Evolutionary conservation across 2,329 filamentous ascomycete species (phyloP), one percentile per base, ranked within the genome.

Genomic region (Cordyceps javanica): DNA sequence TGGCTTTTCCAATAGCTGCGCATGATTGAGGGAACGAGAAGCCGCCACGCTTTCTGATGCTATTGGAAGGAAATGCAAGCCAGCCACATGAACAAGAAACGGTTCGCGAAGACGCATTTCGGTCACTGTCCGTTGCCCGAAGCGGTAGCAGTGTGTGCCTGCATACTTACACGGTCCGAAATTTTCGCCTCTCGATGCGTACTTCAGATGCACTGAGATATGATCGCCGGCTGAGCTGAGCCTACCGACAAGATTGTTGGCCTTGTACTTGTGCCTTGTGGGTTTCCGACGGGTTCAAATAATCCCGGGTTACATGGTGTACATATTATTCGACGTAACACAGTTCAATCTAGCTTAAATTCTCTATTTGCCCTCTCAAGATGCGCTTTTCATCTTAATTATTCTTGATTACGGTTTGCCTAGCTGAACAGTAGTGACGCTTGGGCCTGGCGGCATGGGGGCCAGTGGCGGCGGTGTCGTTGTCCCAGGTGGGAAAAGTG

Each of bases 401-500:
- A 10, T 19, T 23, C 23, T 5, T 30, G 23, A n/a, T n/a, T n/a
- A n/a, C n/a, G n/a, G n/a, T n/a, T n/a, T n/a, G n/a, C 34, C 19
- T 26, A 13, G 34, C 34, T 51, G 13, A 21, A 8, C 3, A 10
- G 25, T 34, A 32, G 39, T 16, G 34, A 48, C 53, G 32, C 53
- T 48, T 39, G 53, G 53, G n/a, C 53, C 42, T 48, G n/a, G 44
- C 44, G 44, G 53, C 34, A 48, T 48, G 53, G 53, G 44, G 53
- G 42, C 53, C n/a, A 25, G 53, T 55, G 55, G 55, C 54, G 54
- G 54, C 55, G 51, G 51, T 19, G 46, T 57, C 36, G 46, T 50
- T 57, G 46, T 57, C 55, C 55, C 36, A 57, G 16, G 26, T 21
- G 25, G 55, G 45, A 50, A 46, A 50, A 34, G 45, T 19, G 9